A percentile compares a stretch with the other conserved stretches of the same genome.
These are phyloP conservation scores for Pouteria glomerata DNA, from an alignment of 148 eudicot genomes.

Conservation along the genomic window DNA sequence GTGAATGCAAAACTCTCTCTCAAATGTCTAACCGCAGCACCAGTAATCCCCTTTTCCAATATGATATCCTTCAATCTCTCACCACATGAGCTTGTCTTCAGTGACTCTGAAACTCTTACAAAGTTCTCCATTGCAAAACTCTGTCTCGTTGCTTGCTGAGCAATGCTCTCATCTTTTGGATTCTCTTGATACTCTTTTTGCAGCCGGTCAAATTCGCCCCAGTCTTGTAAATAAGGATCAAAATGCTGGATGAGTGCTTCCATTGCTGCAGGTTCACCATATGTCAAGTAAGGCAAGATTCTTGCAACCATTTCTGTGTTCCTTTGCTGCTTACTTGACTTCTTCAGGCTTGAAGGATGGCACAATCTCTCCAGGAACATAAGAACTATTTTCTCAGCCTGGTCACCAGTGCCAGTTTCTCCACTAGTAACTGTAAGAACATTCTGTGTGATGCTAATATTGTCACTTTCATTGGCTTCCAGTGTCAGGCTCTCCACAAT, in stretches of 20 bases:
- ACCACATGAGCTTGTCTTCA: slow-evolving; percentile 94
- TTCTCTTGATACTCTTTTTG: slow-evolving; percentile 71
- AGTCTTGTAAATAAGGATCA: slow-evolving; percentile 68
- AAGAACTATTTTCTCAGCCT: slow-evolving; percentile 94
- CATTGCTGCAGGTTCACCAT: slow-evolving; percentile 97
- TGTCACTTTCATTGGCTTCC: slow-evolving; percentile 96
- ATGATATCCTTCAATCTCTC: slow-evolving; percentile 96
- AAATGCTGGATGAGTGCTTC: slow-evolving; percentile 95
- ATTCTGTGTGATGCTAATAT: slow-evolving; percentile 59
- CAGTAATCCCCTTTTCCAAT: slow-evolving; percentile 78
- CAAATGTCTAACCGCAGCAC: slow-evolving; percentile 62
- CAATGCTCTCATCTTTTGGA: slow-evolving; percentile 63
- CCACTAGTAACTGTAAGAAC: slow-evolving; percentile 68
- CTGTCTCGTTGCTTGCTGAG: slow-evolving; percentile 70
- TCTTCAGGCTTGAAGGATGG: slow-evolving; percentile 77
- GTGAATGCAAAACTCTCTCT: slow-evolving; percentile 66
- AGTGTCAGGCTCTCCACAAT: slow-evolving; percentile 92
- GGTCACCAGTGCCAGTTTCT: slow-evolving; percentile 80
- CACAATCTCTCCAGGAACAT: slow-evolving; percentile 93
- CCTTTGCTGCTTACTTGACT: slow-evolving; percentile 94
- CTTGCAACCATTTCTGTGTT: slow-evolving; percentile 99
- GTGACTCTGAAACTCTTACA: slow-evolving; percentile 92
- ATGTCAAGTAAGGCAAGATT: slow-evolving; percentile 93
- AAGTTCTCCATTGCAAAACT: slow-evolving; percentile 92
- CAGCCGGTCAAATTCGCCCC: slow-evolving; percentile 76